A percentile compares a stretch with the other conserved stretches of the same genome.
Evolutionary conservation across 192 early-diverging fungal species (phyloP).

Genomic region (Linnemannia zychae): DNA sequence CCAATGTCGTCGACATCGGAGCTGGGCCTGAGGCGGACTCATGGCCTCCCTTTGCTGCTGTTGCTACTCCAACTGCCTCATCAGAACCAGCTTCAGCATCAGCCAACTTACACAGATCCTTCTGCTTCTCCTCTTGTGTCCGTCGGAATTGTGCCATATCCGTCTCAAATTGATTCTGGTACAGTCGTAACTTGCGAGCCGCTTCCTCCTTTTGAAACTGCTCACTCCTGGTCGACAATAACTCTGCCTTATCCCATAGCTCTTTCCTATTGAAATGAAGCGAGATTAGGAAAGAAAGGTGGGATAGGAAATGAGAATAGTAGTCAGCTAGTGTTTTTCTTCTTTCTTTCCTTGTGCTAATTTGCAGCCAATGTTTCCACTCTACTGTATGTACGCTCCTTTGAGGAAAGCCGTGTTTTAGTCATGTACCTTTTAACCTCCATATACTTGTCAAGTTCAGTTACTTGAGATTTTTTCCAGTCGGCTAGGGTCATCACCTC

Average conservation of each 20-base stretch:
- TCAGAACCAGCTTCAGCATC: not conserved
- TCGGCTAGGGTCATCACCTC: slow-evolving; percentile 28
- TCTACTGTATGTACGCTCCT: too few species aligned
- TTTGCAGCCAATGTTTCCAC: too few species aligned
- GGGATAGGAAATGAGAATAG: not conserved
- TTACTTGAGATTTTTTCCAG: slow-evolving; percentile 41
- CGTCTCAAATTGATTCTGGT: slow-evolving; percentile 47
- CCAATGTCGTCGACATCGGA: not conserved
- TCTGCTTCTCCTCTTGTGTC: slow-evolving; percentile 28
- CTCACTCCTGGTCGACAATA: slow-evolving; percentile 30
- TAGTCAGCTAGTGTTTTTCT: too few species aligned
- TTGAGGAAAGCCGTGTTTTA: too few species aligned
- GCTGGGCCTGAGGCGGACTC: not conserved
- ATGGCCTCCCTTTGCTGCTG: not conserved
- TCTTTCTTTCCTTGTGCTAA: too few species aligned
- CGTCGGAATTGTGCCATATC: slow-evolving; percentile 45
- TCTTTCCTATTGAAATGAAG: slow-evolving; percentile 17
- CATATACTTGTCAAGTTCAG: slow-evolving; percentile 49
- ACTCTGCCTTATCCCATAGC: slow-evolving; percentile 51
- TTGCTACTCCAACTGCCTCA: not conserved
- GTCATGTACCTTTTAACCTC: slow-evolving; percentile 48
- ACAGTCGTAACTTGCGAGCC: slow-evolving; percentile 25
- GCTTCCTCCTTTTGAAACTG: slow-evolving; percentile 53
- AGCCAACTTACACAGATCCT: slow-evolving; percentile 26
- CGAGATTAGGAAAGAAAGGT: not conserved